Conservation (phyloP, 192 early-diverging fungal species). For the Umbelopsis sp. region DNA sequence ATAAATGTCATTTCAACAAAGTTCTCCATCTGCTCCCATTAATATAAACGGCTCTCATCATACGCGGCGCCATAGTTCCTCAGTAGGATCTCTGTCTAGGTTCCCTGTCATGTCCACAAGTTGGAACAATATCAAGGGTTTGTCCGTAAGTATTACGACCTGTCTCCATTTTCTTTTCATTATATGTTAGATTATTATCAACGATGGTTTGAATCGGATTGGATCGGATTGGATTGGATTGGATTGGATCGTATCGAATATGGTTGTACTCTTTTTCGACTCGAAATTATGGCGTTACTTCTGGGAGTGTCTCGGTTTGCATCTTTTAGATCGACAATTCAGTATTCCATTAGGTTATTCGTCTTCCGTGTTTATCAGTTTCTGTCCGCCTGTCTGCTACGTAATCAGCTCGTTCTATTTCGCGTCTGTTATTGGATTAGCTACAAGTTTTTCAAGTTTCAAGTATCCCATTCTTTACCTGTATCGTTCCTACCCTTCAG, state of each 20-base stretch:
- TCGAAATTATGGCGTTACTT: too few species aligned
- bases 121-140: not conserved
- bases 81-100: not conserved
- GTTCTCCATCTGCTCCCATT: not conserved
- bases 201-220: not conserved
- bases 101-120: not conserved
- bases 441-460: not conserved
- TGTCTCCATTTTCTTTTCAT: not conserved
- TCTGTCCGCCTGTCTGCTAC: too few species aligned
- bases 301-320: too few species aligned
- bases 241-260: too few species aligned
- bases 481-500: not conserved
- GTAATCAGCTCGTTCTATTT: too few species aligned
- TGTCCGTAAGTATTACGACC: conserved; percentile 13
- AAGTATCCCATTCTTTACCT: not conserved
- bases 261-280: too few species aligned
- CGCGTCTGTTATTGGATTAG: not conserved
- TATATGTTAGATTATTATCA: not conserved
- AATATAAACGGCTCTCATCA: not conserved
- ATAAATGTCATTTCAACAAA: not conserved
- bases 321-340: too few species aligned
- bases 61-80: not conserved
- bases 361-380: too few species aligned
- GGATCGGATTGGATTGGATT: too few species aligned
- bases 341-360: too few species aligned